These are phyloP conservation scores for Stromatinia cepivora DNA, from an alignment of 2,329 filamentous ascomycete genomes.

Conservation along the genomic window DNA sequence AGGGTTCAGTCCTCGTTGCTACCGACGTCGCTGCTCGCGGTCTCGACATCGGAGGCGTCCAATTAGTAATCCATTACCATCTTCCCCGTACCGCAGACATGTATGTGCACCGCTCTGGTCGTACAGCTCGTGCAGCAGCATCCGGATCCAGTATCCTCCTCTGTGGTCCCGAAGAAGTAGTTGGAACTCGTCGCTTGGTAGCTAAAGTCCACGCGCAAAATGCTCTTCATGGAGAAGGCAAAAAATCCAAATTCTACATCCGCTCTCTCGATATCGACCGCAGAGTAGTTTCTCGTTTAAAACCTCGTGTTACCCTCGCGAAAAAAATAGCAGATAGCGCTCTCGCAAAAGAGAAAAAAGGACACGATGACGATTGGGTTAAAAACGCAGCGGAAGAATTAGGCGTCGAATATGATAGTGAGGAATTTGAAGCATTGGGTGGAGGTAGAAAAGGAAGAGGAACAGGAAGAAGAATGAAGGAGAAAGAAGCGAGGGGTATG, in stretches of 20 bases:
- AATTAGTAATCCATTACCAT: conserved; percentile 93
- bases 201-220: conserved; percentile 78
- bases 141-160: conserved; percentile 82
- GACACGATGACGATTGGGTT: conserved; percentile 82
- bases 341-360: conserved; percentile 84
- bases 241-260: conserved; percentile 65
- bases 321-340: conserved; percentile 82
- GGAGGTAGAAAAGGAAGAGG: conserved; percentile 67
- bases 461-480: conserved; percentile 70
- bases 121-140: conserved; percentile 81
- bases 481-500: conserved; percentile 65
- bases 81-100: conserved; percentile 87
- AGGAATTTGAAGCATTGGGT: conserved; percentile 69
- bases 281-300: conserved; percentile 72
- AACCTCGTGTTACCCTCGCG: conserved; percentile 74
- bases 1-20: conserved; percentile 72
- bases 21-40: conserved; percentile 93
- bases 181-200: conserved; percentile 77
- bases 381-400: conserved; percentile 84
- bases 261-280: conserved; percentile 82
- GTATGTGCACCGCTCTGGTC: conserved; percentile 93
- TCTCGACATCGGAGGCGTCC: conserved; percentile 87
- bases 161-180: conserved; percentile 87
- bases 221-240: conserved; percentile 43
- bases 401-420: conserved; percentile 89